Conservation (phyloP, 176 grass and related monocot genomes). For the Paspalum notatum region DNA sequence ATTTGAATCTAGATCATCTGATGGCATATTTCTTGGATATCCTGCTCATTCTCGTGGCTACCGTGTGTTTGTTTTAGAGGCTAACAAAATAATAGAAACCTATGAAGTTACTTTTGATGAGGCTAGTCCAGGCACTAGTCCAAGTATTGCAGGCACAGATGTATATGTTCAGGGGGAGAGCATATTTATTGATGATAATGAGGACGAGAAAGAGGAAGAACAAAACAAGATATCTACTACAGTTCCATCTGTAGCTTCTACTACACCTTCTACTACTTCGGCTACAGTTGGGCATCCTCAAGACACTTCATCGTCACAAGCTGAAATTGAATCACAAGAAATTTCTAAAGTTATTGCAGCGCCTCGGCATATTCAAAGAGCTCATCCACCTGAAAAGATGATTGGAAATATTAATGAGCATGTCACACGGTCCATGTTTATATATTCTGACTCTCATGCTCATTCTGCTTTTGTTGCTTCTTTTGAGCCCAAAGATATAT, state of each 20-base stretch:
- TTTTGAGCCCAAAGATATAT: constrained; percentile 11
- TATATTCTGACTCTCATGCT: not conserved
- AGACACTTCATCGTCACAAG: not conserved
- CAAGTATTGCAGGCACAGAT: not conserved
- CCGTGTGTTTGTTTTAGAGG: not conserved
- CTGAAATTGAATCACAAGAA: not conserved
- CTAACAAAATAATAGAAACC: not conserved
- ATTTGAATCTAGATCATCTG: not conserved
- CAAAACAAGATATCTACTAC: not conserved
- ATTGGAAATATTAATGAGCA: not conserved
- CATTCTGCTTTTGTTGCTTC: constrained; percentile 1
- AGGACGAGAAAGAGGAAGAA: not conserved
- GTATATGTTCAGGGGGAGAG: not conserved
- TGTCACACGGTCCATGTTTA: not conserved
- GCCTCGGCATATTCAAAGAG: not conserved
- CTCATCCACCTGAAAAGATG: not conserved
- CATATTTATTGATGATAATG: not conserved
- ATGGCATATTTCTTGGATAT: not conserved
- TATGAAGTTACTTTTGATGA: not conserved
- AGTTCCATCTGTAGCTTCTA: not conserved
- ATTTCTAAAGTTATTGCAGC: not conserved
- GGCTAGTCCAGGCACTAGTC: not conserved
- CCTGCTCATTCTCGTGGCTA: not conserved
- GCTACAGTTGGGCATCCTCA: not conserved
- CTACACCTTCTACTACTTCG: not conserved